Percentiles rank a stretch among this genome's conserved stretches.
phyloP scores from a whole-genome alignment of 192 early-diverging fungal genomes.

The Pilaira anomala region DNA sequence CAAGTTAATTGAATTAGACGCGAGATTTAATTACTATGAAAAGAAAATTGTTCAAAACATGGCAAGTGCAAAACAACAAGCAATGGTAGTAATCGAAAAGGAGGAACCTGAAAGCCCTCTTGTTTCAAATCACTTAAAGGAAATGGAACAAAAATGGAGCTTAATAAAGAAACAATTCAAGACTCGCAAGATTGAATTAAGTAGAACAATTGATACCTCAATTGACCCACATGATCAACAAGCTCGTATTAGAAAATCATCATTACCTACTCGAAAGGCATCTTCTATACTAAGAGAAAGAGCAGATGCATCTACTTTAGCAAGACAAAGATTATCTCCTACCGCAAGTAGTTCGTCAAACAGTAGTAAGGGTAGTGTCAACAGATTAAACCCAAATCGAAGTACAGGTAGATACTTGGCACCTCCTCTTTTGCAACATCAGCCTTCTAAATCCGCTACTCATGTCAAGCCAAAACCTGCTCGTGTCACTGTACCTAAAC shows the following conservation, averaged over 20 bases:
- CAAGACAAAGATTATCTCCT: slow-evolving; percentile 10
- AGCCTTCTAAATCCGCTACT: slow-evolving; percentile 17
- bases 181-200: slow-evolving; percentile 14
- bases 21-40: slow-evolving; percentile 40
- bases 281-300: slow-evolving; percentile 20
- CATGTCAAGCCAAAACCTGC: not conserved
- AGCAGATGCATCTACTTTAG: slow-evolving; percentile 4
- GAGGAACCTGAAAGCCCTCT: not conserved
- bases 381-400: not conserved
- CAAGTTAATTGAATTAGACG: slow-evolving; percentile 40
- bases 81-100: not conserved
- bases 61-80: slow-evolving; percentile 1
- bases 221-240: slow-evolving; percentile 11
- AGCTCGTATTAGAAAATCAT: slow-evolving; percentile 24
- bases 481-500: slow-evolving; percentile 3
- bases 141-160: slow-evolving; percentile 12
- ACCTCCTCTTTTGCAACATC: not conserved
- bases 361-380: not conserved
- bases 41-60: slow-evolving; percentile 7
- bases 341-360: slow-evolving; percentile 7
- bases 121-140: not conserved
- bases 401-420: slow-evolving; percentile 4
- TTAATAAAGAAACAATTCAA: slow-evolving; percentile 12
- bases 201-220: slow-evolving; percentile 4
- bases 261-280: slow-evolving; percentile 30